A percentile compares a stretch with the other conserved stretches of the same genome.
Evolutionary conservation across 306 rosid genomes (phyloP).

Genomic region (Notholithocarpus densiflorus): DNA sequence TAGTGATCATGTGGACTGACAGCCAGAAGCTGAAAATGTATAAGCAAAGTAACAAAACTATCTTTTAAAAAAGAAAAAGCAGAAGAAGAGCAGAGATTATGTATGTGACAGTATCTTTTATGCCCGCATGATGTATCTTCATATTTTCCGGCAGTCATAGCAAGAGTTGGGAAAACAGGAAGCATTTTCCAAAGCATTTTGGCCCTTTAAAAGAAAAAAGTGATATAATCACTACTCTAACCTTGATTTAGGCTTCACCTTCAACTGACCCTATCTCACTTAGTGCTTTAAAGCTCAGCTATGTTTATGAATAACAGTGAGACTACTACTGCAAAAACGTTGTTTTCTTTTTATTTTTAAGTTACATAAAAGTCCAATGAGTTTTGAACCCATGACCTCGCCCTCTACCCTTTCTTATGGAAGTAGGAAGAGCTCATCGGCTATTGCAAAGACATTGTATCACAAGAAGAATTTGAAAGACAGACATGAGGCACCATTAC

Average conservation of each 20-base stretch:
- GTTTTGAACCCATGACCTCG: no score
- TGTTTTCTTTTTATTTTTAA: no score
- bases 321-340: no score
- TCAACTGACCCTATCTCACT: no score
- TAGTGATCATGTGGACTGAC: not conserved
- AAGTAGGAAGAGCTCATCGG: not conserved
- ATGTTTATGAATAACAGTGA: no score
- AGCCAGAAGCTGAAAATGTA: not conserved
- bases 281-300: no score
- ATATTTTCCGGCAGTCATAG: not conserved
- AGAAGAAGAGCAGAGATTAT: not conserved
- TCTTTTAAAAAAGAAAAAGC: not conserved
- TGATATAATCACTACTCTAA: not conserved
- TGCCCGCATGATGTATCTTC: not conserved
- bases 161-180: not conserved
- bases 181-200: not conserved
- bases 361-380: no score
- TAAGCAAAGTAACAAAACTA: not conserved
- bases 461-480: constrained; percentile 14
- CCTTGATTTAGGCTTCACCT: no score
- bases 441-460: not conserved
- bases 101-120: not conserved
- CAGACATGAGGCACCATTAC: constrained; percentile 26
- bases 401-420: not conserved
- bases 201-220: not conserved